A percentile compares a stretch with the other conserved stretches of the same genome.
Evolutionary conservation across 1,139 yeast genomes (phyloP).

Genomic region (Suhomyces wounanorum): DNA sequence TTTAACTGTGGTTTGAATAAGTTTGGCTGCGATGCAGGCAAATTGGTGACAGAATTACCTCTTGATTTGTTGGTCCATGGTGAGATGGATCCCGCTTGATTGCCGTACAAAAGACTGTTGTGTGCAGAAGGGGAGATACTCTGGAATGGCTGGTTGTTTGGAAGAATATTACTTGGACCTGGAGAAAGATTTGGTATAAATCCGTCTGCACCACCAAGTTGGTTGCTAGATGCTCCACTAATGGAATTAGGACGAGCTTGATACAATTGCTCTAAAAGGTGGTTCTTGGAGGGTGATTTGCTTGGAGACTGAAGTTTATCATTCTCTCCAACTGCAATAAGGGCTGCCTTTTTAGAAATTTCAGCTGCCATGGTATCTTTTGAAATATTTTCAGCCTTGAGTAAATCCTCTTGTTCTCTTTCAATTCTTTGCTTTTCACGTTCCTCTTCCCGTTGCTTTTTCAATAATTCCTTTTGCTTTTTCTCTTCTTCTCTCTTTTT

Average conservation of each 20-base stretch:
- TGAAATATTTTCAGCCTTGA: slow-evolving; percentile 14
- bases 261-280: slow-evolving; percentile 37
- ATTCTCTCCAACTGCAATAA: slow-evolving; percentile 6
- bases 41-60: slow-evolving; percentile 14
- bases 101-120: slow-evolving; percentile 11
- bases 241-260: slow-evolving; percentile 34
- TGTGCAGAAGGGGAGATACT: slow-evolving; percentile 15
- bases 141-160: slow-evolving; percentile 6
- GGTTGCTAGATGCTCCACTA: slow-evolving; percentile 23
- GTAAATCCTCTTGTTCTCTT: slow-evolving; percentile 30
- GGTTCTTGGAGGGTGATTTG: slow-evolving; percentile 27
- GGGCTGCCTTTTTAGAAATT: slow-evolving; percentile 10
- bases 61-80: slow-evolving; percentile 22
- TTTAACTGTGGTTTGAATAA: slow-evolving; percentile 12
- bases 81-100: slow-evolving; percentile 11
- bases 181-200: slow-evolving; percentile 8
- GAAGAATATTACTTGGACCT: slow-evolving; percentile 6
- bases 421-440: slow-evolving; percentile 21
- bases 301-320: slow-evolving; percentile 1
- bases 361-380: slow-evolving; percentile 11
- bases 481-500: slow-evolving; percentile 48
- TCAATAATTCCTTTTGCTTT: slow-evolving; percentile 43
- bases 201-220: slow-evolving; percentile 12
- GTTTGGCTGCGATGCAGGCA: slow-evolving; percentile 5
- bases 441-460: slow-evolving; percentile 45